A percentile compares a stretch with the other conserved stretches of the same genome.
These are phyloP conservation scores for Leccinum boreale DNA, from an alignment of 768 basidiomycete genomes.

Conservation along the genomic window DNA sequence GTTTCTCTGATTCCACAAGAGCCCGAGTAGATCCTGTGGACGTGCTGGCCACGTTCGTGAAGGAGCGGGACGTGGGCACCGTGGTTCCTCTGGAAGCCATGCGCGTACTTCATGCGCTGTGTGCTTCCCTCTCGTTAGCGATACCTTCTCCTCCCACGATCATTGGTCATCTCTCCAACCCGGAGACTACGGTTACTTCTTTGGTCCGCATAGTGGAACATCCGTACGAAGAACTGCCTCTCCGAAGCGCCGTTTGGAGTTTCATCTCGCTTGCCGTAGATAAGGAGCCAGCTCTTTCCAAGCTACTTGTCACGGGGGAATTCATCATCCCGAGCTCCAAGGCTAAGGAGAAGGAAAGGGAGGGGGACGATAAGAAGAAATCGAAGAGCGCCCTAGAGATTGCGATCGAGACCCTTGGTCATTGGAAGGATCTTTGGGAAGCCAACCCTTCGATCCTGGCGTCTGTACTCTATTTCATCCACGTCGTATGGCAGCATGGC, in stretches of 20 bases:
- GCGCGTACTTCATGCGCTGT: slow-evolving; percentile 62
- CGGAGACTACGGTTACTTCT: slow-evolving; percentile 64
- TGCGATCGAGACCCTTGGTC: slow-evolving; percentile 60
- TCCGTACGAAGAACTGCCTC: slow-evolving; percentile 71
- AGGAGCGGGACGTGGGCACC: slow-evolving; percentile 57
- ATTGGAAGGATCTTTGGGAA: slow-evolving; percentile 77
- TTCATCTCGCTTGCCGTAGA: slow-evolving; percentile 80
- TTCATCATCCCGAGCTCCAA: slow-evolving; percentile 51
- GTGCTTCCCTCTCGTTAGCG: slow-evolving; percentile 57
- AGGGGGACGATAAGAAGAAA: slow-evolving; percentile 30
- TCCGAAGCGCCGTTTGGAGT: slow-evolving; percentile 78
- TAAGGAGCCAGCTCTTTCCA: slow-evolving; percentile 81
- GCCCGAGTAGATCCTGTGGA: slow-evolving; percentile 70
- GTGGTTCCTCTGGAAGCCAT: slow-evolving; percentile 65
- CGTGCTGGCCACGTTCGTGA: slow-evolving; percentile 64
- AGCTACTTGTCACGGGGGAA: slow-evolving; percentile 73
- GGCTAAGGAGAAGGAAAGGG: slow-evolving; percentile 34
- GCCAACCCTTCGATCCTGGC: slow-evolving; percentile 73
- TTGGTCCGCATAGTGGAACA: slow-evolving; percentile 73
- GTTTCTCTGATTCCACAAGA: slow-evolving; percentile 42
- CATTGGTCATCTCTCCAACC: slow-evolving; percentile 72
- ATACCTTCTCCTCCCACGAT: slow-evolving; percentile 69
- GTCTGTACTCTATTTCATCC: slow-evolving; percentile 71
- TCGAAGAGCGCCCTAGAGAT: slow-evolving; percentile 60
- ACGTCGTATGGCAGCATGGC: slow-evolving; percentile 76